Conservation (phyloP, 441 rosid species). For the Brassica balearica region DNA sequence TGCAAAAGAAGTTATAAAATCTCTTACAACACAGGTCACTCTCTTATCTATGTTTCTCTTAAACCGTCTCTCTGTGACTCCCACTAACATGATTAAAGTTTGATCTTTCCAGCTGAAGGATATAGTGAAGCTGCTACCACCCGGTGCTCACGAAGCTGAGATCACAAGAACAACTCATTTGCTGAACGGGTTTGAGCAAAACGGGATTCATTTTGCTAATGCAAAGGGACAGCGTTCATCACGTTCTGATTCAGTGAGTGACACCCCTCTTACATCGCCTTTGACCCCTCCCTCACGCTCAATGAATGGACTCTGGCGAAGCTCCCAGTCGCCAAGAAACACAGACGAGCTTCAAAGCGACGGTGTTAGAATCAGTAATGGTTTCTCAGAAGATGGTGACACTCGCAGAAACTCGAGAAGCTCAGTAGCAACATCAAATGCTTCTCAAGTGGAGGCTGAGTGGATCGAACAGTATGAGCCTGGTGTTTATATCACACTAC, state of each 20-base stretch:
- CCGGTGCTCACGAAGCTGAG: conserved; percentile 69
- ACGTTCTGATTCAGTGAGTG: conserved; percentile 64
- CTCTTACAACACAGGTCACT: conserved; percentile 88
- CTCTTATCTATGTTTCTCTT: conserved; percentile 9
- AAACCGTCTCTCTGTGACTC: conserved; percentile 9
- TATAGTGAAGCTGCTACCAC: conserved; percentile 83
- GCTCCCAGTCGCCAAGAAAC: conserved; percentile 52
- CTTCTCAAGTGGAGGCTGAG: conserved; percentile 78
- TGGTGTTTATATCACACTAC: conserved; percentile 93
- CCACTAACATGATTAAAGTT: not conserved
- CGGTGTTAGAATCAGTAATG: conserved; percentile 49
- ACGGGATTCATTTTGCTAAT: conserved; percentile 64
- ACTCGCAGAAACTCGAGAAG: conserved; percentile 59
- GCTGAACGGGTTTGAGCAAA: conserved; percentile 68
- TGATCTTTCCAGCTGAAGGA: conserved; percentile 76
- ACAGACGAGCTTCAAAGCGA: conserved; percentile 55
- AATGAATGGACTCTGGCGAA: conserved; percentile 53
- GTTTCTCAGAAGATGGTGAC: conserved; percentile 62
- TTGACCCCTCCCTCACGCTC: conserved; percentile 46
- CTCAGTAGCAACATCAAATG: conserved; percentile 53
- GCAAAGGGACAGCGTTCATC: conserved; percentile 69
- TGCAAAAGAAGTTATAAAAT: conserved; percentile 96
- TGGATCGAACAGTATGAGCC: conserved; percentile 97
- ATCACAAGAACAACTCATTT: conserved; percentile 52
- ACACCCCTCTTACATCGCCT: conserved; percentile 60